These are phyloP conservation scores for Lachnellula cervina DNA, from an alignment of 2,329 filamentous ascomycete genomes.

Conservation along the genomic window DNA sequence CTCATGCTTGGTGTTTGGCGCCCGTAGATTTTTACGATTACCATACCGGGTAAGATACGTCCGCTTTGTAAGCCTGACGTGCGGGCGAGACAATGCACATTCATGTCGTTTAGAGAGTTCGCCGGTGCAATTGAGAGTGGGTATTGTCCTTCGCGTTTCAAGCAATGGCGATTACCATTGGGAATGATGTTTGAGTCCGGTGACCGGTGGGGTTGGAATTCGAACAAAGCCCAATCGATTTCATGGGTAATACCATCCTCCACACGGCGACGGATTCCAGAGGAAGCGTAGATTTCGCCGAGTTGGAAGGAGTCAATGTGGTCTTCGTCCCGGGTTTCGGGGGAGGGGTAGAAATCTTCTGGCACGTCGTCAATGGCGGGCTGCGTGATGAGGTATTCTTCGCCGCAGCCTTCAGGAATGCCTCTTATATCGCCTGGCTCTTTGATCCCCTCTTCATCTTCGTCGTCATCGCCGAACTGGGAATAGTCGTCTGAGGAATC, in stretches of 20 bases:
- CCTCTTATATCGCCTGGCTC: constrained; percentile 73
- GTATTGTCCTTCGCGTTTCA: constrained; percentile 38
- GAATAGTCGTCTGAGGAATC: constrained; percentile 23
- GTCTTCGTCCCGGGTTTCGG: constrained; percentile 67
- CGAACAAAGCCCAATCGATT: constrained; percentile 91
- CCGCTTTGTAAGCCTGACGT: constrained; percentile 81
- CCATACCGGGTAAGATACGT: constrained; percentile 70
- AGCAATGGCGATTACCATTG: constrained; percentile 31
- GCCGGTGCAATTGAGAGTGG: constrained; percentile 56
- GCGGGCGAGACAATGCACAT: constrained; percentile 83
- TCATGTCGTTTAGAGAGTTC: constrained; percentile 62
- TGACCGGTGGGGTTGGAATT: constrained; percentile 66
- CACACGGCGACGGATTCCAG: constrained; percentile 73
- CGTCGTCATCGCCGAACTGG: constrained; percentile 42
- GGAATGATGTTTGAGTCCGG: constrained; percentile 70
- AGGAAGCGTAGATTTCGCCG: constrained; percentile 83
- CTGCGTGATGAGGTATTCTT: constrained; percentile 80
- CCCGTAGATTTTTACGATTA: constrained; percentile 81
- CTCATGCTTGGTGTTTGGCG: constrained; percentile 74
- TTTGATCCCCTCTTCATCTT: constrained; percentile 39
- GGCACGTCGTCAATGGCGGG: constrained; percentile 87
- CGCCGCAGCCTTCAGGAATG: constrained; percentile 67
- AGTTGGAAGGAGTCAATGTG: constrained; percentile 76
- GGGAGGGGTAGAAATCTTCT: constrained; percentile 74
- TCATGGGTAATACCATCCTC: constrained; percentile 75